Conservation (phyloP, 2,329 filamentous ascomycete species). For the Fusarium goolgardi region DNA sequence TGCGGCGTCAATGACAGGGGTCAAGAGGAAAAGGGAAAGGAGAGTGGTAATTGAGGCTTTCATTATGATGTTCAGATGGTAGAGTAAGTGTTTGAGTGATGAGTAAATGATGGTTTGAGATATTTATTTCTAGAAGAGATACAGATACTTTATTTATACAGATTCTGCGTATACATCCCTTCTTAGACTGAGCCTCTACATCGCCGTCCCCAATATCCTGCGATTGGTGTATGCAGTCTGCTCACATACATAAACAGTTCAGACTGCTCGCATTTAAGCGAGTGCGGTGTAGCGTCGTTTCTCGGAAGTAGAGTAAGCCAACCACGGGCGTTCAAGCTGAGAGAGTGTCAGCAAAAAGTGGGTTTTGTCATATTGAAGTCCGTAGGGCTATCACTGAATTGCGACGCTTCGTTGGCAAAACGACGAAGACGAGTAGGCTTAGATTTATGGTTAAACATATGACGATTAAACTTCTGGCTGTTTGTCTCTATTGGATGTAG, state of each 20-base stretch:
- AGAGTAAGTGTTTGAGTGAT: neutral
- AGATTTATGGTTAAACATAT: neutral
- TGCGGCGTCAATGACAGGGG: rapidly evolving
- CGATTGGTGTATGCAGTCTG: neutral
- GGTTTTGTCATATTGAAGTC: neutral
- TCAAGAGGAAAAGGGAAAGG: neutral
- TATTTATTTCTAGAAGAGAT: neutral
- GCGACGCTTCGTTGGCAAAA: neutral
- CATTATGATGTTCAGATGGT: neutral
- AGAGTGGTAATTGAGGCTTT: neutral
- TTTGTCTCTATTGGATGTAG: rapidly evolving
- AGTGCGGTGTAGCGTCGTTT: neutral
- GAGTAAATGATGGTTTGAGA: neutral
- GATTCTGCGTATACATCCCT: rapidly evolving
- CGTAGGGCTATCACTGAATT: neutral
- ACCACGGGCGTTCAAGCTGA: rapidly evolving
- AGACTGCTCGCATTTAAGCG: neutral
- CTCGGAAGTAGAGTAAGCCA: rapidly evolving
- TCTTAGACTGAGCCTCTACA: rapidly evolving
- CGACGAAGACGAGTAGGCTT: neutral
- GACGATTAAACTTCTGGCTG: rapidly evolving
- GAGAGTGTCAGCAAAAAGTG: neutral
- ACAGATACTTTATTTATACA: neutral
- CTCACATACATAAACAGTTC: neutral
- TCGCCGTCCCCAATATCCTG: neutral